These are phyloP conservation scores for Ramaria sp. DNA, from an alignment of 768 basidiomycete genomes.

Conservation along the genomic window DNA sequence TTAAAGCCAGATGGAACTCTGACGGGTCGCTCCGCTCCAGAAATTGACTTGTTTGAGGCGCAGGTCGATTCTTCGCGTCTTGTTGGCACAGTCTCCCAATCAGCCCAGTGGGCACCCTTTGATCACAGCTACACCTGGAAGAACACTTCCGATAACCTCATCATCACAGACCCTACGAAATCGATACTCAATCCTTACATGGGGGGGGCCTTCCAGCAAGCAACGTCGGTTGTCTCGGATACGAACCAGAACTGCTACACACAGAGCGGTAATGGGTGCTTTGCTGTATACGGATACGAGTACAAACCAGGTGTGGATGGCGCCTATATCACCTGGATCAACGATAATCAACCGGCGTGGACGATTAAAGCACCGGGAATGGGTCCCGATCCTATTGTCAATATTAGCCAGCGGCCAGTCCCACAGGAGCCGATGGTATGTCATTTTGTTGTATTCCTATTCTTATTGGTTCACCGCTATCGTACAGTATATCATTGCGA, in stretches of 20 bases:
- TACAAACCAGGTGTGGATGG: slow-evolving; percentile 69
- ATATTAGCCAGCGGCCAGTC: slow-evolving; percentile 59
- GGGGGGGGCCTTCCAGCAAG: slow-evolving; percentile 77
- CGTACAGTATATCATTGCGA: slow-evolving; percentile 67
- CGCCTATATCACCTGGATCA: slow-evolving; percentile 77
- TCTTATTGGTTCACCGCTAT: slow-evolving; percentile 29
- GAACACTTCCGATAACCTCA: slow-evolving; percentile 47
- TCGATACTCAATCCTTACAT: slow-evolving; percentile 53
- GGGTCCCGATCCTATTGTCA: slow-evolving; percentile 42
- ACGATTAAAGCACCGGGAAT: slow-evolving; percentile 54
- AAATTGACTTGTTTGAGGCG: slow-evolving; percentile 88
- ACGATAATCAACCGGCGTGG: slow-evolving; percentile 54
- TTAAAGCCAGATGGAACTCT: slow-evolving; percentile 64
- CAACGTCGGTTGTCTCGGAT: slow-evolving; percentile 56
- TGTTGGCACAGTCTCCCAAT: slow-evolving; percentile 66
- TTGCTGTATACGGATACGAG: slow-evolving; percentile 69
- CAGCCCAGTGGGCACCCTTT: slow-evolving; percentile 77
- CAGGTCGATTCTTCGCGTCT: slow-evolving; percentile 30
- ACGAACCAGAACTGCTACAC: slow-evolving; percentile 75
- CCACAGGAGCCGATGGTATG: slow-evolving; percentile 77
- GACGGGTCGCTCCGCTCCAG: slow-evolving; percentile 74
- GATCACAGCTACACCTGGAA: slow-evolving; percentile 62
- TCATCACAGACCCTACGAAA: slow-evolving; percentile 40
- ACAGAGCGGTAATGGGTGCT: slow-evolving; percentile 36
- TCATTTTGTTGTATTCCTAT: slow-evolving; percentile 21